Percentiles rank a stretch among this genome's conserved stretches.
These are phyloP conservation scores for Syzygium syzygioides DNA, from an alignment of 441 rosid genomes.

Conservation along the genomic window DNA sequence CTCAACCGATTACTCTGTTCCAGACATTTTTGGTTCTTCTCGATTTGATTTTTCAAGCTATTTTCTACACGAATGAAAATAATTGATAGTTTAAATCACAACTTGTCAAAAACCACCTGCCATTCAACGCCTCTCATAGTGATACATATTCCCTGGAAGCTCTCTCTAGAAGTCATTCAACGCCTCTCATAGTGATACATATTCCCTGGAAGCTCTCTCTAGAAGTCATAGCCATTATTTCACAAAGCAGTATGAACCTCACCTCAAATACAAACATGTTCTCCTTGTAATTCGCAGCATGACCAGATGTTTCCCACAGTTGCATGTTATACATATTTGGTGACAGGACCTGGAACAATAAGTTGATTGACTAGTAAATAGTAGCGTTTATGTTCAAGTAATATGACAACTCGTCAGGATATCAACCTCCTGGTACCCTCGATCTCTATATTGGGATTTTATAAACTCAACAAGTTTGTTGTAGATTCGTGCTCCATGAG, in stretches of 20 bases:
- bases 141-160: background rate
- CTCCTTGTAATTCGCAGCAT: constrained; percentile 94
- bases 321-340: constrained; percentile 95
- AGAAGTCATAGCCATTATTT: constrained; percentile 3
- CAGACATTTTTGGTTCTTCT: background rate
- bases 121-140: background rate
- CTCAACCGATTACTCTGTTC: background rate
- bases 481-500: constrained; percentile 84
- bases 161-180: constrained; percentile 5
- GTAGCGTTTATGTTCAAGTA: constrained; percentile 1
- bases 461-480: constrained; percentile 82
- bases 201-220: background rate
- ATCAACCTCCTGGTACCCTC: constrained; percentile 92
- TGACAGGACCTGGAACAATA: constrained; percentile 64
- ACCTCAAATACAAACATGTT: constrained; percentile 96
- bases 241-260: constrained; percentile 15
- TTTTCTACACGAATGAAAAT: background rate
- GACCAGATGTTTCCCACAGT: constrained; percentile 99
- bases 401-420: constrained; percentile 5
- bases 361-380: constrained; percentile 5
- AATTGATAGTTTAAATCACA: background rate
- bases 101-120: background rate
- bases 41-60: background rate
- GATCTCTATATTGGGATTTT: constrained; percentile 58
- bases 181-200: background rate